phyloP scores from a whole-genome alignment of 306 rosid species.

The Prinsepia uniflora region DNA sequence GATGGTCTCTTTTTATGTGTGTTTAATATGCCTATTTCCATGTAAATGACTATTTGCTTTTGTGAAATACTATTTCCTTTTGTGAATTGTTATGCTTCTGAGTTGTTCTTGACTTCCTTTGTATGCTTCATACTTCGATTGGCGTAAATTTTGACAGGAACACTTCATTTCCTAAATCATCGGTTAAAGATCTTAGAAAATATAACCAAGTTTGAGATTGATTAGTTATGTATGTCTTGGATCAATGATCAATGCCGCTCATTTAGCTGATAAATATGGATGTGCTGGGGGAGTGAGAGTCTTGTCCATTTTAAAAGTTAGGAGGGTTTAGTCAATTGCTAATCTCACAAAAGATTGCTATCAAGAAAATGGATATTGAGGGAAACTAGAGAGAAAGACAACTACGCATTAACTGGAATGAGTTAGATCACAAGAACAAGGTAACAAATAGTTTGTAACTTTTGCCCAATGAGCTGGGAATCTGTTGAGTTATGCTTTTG shows the following conservation, averaged over 20 bases:
- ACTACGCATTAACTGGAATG: background rate
- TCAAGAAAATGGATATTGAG: background rate
- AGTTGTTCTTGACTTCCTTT: background rate
- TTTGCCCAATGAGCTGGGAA: background rate
- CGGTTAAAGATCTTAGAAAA: too few species aligned
- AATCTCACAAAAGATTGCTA: background rate
- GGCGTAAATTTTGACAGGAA: too few species aligned
- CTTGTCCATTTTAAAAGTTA: background rate
- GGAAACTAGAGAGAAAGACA: background rate
- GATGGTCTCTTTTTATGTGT: conserved; percentile 10
- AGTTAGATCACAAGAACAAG: background rate
- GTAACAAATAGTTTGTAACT: background rate
- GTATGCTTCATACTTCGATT: background rate
- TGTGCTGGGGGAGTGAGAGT: too few species aligned
- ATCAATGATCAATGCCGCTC: too few species aligned
- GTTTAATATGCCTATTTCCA: conserved; percentile 11
- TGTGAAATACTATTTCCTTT: background rate
- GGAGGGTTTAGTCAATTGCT: background rate
- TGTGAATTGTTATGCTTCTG: conserved; percentile 7
- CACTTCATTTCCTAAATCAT: too few species aligned
- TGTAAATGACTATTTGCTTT: conserved; percentile 18
- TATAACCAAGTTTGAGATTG: too few species aligned
- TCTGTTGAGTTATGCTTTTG: background rate
- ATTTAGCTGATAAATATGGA: too few species aligned
- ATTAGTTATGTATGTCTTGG: too few species aligned